Evolutionary conservation across 257 asterid genomes (phyloP).

Genomic region (Striga asiatica): DNA sequence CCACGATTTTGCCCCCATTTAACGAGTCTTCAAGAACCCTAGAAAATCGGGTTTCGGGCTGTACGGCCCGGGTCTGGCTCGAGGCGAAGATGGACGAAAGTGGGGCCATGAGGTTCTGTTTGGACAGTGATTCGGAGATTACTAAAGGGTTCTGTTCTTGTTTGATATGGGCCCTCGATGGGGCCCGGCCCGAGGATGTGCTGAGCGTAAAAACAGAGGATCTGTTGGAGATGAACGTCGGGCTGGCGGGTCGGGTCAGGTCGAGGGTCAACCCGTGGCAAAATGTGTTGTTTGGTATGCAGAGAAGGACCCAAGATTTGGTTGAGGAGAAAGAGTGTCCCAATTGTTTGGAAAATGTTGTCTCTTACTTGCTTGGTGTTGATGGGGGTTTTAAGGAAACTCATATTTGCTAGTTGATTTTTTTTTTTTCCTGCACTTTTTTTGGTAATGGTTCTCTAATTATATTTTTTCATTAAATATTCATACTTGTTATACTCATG

Average conservation of each 20-base stretch:
- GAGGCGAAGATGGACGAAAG: constrained; percentile 36
- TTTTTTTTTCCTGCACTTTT: too few relatives aligned
- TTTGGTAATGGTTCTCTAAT: too few relatives aligned
- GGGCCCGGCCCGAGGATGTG: constrained; percentile 53
- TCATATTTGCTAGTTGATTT: too few relatives aligned
- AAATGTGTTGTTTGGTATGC: constrained; percentile 62
- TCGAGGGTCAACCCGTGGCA: constrained; percentile 87
- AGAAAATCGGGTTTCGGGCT: constrained; percentile 66
- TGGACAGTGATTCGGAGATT: constrained; percentile 77
- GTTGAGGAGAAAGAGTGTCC: constrained; percentile 18
- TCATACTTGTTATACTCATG: too few relatives aligned
- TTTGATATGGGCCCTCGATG: constrained; percentile 63
- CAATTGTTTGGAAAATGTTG: constrained; percentile 19
- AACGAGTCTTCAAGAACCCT: constrained; percentile 28
- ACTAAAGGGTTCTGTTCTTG: constrained; percentile 77
- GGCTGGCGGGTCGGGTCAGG: constrained; percentile 39
- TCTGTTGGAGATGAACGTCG: constrained; percentile 59
- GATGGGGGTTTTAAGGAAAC: constrained; percentile 19
- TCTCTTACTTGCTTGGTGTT: background rate
- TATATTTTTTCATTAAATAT: too few relatives aligned
- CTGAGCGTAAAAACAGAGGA: constrained; percentile 45
- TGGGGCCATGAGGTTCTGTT: constrained; percentile 32
- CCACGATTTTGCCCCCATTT: constrained; percentile 36
- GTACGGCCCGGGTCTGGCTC: constrained; percentile 89
- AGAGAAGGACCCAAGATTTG: constrained; percentile 46